These are phyloP conservation scores for Liquidambar formosana DNA, from an alignment of 164 flowering plant species.

Conservation along the genomic window DNA sequence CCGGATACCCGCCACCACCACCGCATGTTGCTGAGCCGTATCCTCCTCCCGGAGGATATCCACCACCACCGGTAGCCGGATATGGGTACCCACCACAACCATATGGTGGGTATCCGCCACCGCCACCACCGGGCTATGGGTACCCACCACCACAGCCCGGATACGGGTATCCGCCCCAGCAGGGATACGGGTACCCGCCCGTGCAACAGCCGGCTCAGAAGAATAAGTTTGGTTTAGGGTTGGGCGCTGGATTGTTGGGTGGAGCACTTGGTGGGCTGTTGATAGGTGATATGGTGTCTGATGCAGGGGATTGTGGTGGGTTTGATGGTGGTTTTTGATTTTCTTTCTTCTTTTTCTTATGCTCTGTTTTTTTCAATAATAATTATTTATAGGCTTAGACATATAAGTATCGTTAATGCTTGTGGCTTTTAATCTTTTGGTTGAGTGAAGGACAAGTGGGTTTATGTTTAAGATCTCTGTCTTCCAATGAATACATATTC, in stretches of 20 bases:
- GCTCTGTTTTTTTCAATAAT: no score
- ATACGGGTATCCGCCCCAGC: slow-evolving; percentile 29
- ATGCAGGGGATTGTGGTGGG: slow-evolving; percentile 24
- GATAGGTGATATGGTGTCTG: slow-evolving; percentile 72
- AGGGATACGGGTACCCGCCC: slow-evolving; percentile 27
- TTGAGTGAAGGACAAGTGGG: no score
- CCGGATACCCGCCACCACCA: slow-evolving; percentile 7
- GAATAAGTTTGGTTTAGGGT: slow-evolving; percentile 62
- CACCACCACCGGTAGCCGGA: slow-evolving; percentile 7
- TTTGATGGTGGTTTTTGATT: slow-evolving; percentile 21
- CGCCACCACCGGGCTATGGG: slow-evolving; percentile 22
- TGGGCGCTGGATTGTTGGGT: slow-evolving; percentile 77
- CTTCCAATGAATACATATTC: no score
- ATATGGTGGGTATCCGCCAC: slow-evolving; percentile 6
- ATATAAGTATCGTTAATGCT: no score
- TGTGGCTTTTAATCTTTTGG: no score
- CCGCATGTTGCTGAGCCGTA: not conserved
- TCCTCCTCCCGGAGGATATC: slow-evolving; percentile 15
- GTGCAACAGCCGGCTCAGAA: slow-evolving; percentile 44
- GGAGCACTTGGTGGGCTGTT: slow-evolving; percentile 74
- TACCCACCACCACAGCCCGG: slow-evolving; percentile 21
- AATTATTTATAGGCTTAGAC: no score
- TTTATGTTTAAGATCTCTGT: no score
- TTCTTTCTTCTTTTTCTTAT: no score
- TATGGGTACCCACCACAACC: slow-evolving; percentile 25